phyloP scores from a whole-genome alignment of 768 basidiomycete genomes.

The Pisolithus albus region DNA sequence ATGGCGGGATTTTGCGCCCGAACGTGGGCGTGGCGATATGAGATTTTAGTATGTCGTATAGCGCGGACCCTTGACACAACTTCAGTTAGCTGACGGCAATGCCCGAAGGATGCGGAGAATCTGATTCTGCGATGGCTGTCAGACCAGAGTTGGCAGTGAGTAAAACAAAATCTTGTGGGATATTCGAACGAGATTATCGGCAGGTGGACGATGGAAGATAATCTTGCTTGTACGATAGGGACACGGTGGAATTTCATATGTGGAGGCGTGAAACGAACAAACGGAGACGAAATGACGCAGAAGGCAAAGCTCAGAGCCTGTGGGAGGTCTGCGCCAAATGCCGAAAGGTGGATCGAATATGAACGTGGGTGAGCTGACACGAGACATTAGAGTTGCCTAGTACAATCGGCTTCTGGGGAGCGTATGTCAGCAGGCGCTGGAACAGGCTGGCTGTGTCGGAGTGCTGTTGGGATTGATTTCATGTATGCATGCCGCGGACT shows the following conservation, averaged over 20 bases:
- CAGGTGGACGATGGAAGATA: background rate
- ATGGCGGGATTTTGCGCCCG: slow-evolving; percentile 4
- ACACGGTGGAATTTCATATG: background rate
- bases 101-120: slow-evolving; percentile 8
- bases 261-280: background rate
- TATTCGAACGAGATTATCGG: background rate
- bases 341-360: slow-evolving; percentile 1
- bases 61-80: background rate
- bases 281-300: background rate
- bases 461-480: too few species aligned
- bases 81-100: background rate
- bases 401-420: background rate
- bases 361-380: background rate
- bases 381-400: slow-evolving; percentile 6
- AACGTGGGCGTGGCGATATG: slow-evolving; percentile 8
- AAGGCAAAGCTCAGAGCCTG: background rate
- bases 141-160: background rate
- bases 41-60: background rate
- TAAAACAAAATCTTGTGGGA: background rate
- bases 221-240: background rate
- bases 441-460: too few species aligned
- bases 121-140: too few species aligned
- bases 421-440: background rate
- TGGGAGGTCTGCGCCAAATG: background rate
- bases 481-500: slow-evolving; percentile 6